These are phyloP conservation scores for Pseudozyma thailandica DNA, from an alignment of 1,284 basidiomycete species.

Conservation along the genomic window DNA sequence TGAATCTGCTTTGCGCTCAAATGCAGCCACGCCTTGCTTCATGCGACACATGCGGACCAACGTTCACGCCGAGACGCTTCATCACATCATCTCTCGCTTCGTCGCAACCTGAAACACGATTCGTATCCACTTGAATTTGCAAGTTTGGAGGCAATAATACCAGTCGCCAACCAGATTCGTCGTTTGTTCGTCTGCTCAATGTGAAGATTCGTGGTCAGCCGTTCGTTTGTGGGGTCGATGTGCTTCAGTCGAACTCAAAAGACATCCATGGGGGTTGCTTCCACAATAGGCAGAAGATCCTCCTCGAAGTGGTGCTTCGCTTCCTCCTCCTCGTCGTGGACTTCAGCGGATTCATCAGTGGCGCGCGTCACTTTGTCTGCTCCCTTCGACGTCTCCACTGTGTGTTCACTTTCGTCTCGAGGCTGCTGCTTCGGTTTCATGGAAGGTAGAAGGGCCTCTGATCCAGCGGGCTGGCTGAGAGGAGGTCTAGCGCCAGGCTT, in stretches of 20 bases:
- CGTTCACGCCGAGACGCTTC: slow-evolving; percentile 19
- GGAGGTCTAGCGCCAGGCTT: slow-evolving; percentile 5
- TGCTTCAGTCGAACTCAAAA: too few relatives aligned
- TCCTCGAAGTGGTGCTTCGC: slow-evolving; percentile 8
- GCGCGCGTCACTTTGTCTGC: neutral
- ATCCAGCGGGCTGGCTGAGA: neutral
- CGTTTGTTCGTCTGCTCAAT: too few relatives aligned
- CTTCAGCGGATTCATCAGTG: neutral
- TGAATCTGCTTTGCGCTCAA: neutral
- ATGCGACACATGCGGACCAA: slow-evolving; percentile 4
- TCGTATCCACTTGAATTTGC: too few relatives aligned
- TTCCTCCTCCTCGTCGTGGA: neutral
- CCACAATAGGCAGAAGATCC: slow-evolving; percentile 8
- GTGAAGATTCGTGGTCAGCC: too few relatives aligned
- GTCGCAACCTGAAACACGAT: neutral
- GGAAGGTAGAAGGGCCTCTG: neutral
- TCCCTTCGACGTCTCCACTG: too few relatives aligned
- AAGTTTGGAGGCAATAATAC: too few relatives aligned
- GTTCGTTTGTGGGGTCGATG: too few relatives aligned
- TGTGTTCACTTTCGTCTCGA: neutral
- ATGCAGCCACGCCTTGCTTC: slow-evolving; percentile 23
- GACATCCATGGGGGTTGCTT: slow-evolving; percentile 10
- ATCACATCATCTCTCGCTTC: neutral
- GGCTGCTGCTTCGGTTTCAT: neutral
- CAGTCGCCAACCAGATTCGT: too few relatives aligned